Percentiles rank a stretch among this genome's conserved stretches.
These are phyloP conservation scores for Malassezia brasiliensis DNA, from an alignment of 1,284 basidiomycete genomes.

Conservation along the genomic window DNA sequence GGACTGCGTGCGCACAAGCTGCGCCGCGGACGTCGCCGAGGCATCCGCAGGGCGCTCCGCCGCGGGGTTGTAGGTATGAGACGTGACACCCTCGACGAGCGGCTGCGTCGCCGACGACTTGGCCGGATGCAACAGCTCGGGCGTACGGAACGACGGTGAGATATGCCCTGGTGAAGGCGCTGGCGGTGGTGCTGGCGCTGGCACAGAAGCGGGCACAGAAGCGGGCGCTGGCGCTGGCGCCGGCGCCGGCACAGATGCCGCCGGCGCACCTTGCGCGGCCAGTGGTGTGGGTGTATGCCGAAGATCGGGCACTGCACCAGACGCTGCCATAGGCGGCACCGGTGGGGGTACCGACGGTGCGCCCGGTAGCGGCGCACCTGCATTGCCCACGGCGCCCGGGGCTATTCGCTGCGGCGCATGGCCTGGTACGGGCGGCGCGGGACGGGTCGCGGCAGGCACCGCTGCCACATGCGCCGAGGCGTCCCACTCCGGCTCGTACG, in stretches of 20 bases:
- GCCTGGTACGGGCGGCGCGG: too few relatives aligned
- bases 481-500: constrained; percentile 3
- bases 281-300: too few relatives aligned
- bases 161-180: neutral
- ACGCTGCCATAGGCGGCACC: constrained; percentile 5
- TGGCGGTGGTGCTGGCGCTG: neutral
- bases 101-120: constrained; percentile 16
- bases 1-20: constrained; percentile 13
- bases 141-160: constrained; percentile 17
- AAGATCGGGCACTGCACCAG: too few relatives aligned
- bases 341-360: constrained; percentile 17
- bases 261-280: neutral
- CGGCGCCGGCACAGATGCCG: neutral
- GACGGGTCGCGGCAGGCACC: constrained; percentile 12
- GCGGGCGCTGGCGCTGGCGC: neutral
- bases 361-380: too few relatives aligned
- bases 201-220: neutral
- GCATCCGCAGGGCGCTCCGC: neutral
- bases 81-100: constrained; percentile 10
- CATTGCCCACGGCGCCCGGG: too few relatives aligned
- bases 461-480: neutral
- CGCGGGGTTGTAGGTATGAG: constrained; percentile 9
- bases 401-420: too few relatives aligned
- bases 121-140: constrained; percentile 13
- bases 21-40: neutral